A percentile compares a stretch with the other conserved stretches of the same genome.
Conservation (phyloP, 441 rosid genomes). For the Syzygium syzygioides region DNA sequence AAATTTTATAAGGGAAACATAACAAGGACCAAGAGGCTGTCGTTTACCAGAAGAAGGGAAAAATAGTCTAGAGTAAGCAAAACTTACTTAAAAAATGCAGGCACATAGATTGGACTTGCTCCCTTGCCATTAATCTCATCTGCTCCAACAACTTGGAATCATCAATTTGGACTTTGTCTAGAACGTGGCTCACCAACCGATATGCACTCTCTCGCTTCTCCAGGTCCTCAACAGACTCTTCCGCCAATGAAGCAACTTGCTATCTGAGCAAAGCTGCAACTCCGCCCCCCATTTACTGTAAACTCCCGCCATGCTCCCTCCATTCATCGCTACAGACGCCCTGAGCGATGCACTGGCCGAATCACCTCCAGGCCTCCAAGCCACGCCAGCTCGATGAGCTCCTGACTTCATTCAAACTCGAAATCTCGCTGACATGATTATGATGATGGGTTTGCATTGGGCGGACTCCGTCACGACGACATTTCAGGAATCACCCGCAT, state of each 20-base stretch:
- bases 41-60: too few relatives aligned
- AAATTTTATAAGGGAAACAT: too few relatives aligned
- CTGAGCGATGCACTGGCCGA: conserved; percentile 4
- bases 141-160: conserved; percentile 64
- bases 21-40: too few relatives aligned
- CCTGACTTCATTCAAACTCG: too few relatives aligned
- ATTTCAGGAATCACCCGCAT: too few relatives aligned
- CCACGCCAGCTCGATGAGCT: too few relatives aligned
- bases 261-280: conserved; percentile 40
- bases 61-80: not conserved
- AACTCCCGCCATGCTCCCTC: conserved; percentile 46
- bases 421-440: too few relatives aligned
- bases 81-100: conserved; percentile 74
- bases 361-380: not conserved
- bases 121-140: conserved; percentile 60
- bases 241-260: conserved; percentile 69
- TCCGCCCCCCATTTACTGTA: conserved; percentile 23
- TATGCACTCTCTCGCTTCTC: conserved; percentile 85
- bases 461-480: too few relatives aligned
- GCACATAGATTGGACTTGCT: conserved; percentile 81
- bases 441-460: too few relatives aligned
- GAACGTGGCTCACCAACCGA: conserved; percentile 64
- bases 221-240: conserved; percentile 70
- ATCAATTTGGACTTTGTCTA: conserved; percentile 53
- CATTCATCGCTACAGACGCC: conserved; percentile 37